Conservation (phyloP, 371 early-diverging fungal genomes). For the Lichtheimia hyalospora region DNA sequence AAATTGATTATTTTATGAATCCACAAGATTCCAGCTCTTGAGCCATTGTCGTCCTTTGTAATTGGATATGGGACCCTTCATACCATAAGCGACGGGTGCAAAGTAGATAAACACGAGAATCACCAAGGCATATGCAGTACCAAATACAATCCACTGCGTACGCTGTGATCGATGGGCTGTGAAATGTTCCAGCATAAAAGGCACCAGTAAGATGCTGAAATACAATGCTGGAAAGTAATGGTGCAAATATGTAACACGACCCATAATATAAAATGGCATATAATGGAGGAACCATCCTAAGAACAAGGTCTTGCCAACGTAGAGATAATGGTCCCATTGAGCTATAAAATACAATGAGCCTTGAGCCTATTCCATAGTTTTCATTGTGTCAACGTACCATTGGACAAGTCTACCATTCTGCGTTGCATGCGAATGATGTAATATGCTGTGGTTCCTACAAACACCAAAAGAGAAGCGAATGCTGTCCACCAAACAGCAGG, state of each 20-base stretch:
- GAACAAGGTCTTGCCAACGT: conserved; percentile 69
- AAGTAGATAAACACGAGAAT: conserved; percentile 70
- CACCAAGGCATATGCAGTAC: conserved; percentile 48
- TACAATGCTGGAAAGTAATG: conserved; percentile 99
- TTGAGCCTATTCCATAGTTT: not conserved
- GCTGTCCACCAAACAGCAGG: conserved; percentile 96
- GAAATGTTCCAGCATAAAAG: conserved; percentile 76
- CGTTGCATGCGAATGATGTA: conserved; percentile 76
- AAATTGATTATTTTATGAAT: not conserved
- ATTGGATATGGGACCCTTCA: conserved; percentile 70
- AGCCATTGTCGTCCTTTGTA: conserved; percentile 54
- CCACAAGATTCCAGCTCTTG: conserved; percentile 56
- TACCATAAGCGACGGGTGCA: conserved; percentile 86
- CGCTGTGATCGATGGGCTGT: conserved; percentile 20
- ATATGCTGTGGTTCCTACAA: conserved; percentile 38
- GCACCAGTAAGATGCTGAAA: conserved; percentile 83
- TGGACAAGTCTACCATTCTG: conserved; percentile 61
- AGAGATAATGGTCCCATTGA: conserved; percentile 77
- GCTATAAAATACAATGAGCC: conserved; percentile 21
- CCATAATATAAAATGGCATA: conserved; percentile 97
- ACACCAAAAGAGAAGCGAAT: conserved; percentile 63
- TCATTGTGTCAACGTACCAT: conserved; percentile 20
- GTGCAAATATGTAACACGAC: conserved; percentile 96
- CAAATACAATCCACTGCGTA: conserved; percentile 41
- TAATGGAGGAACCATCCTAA: conserved; percentile 98